Evolutionary conservation across 2,329 filamentous ascomycete genomes (phyloP).

Genomic region (Beauveria brongniartii): DNA sequence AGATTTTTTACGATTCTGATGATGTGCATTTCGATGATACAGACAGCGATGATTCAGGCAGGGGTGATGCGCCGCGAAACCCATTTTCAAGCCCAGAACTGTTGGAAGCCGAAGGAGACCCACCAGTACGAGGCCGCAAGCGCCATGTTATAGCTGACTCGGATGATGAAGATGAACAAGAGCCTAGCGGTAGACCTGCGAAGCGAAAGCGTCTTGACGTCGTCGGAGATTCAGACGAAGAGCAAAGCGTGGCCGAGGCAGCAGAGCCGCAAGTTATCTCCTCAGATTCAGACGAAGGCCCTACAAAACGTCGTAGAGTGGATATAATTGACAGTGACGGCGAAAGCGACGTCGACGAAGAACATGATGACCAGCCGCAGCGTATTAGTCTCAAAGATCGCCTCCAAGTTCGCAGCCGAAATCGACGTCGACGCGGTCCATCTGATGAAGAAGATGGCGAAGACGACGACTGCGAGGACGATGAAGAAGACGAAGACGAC

Average conservation of each 20-base stretch:
- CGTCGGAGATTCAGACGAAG: constrained; percentile 17
- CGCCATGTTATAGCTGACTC: constrained; percentile 24
- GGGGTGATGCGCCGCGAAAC: constrained; percentile 10
- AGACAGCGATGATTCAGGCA: constrained; percentile 11
- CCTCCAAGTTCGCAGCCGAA: constrained; percentile 13
- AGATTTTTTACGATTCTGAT: constrained; percentile 15
- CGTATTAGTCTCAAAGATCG: constrained; percentile 18
- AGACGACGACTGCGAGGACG: constrained; percentile 15
- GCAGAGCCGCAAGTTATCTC: constrained; percentile 6
- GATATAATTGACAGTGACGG: not conserved
- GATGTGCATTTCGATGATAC: constrained; percentile 21
- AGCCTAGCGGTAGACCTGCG: not conserved
- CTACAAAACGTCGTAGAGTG: not conserved
- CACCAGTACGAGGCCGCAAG: constrained; percentile 17
- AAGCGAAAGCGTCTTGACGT: constrained; percentile 20
- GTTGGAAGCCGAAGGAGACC: constrained; percentile 10
- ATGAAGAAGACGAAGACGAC: constrained; percentile 13
- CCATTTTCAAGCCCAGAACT: constrained; percentile 25
- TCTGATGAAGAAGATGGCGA: constrained; percentile 14
- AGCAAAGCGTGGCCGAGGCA: not conserved
- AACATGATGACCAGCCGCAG: constrained; percentile 13
- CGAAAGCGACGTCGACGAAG: constrained; percentile 13
- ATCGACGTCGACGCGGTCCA: not conserved
- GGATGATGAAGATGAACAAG: constrained; percentile 19
- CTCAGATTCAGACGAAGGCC: constrained; percentile 4